Percentiles rank a stretch among this genome's conserved stretches.
These are phyloP conservation scores for Xylaria multiplex DNA, from an alignment of 2,329 filamentous ascomycete species.

Conservation along the genomic window DNA sequence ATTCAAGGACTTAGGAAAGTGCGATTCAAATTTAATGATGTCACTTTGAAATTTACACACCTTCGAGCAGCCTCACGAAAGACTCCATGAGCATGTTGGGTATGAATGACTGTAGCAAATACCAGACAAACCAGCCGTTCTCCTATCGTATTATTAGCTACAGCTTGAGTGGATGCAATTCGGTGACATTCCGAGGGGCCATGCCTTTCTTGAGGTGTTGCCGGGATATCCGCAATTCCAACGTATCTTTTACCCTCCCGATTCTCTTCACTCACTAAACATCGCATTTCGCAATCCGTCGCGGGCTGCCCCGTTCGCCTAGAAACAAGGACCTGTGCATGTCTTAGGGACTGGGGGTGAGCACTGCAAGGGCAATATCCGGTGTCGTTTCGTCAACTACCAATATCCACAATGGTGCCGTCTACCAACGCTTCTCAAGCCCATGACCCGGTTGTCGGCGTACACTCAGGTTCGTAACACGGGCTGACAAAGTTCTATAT, in stretches of 20 bases:
- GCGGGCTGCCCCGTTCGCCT: not conserved
- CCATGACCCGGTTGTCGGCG: not conserved
- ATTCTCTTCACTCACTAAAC: not conserved
- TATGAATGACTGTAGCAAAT: no score
- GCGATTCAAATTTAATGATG: no score
- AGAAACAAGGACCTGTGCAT: not conserved
- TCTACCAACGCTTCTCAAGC: not conserved
- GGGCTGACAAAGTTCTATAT: not conserved
- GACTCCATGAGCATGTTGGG: no score
- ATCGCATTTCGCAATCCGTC: not conserved
- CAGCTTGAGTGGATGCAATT: not conserved
- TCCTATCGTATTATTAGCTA: not conserved
- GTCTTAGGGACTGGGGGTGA: not conserved
- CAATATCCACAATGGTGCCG: not conserved
- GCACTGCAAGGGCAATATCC: not conserved
- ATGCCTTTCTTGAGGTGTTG: not conserved
- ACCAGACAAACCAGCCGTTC: no score
- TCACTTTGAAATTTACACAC: no score
- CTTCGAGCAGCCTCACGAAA: no score
- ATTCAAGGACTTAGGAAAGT: no score
- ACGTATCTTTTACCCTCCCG: not conserved
- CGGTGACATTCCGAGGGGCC: not conserved
- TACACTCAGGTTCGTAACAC: constrained; percentile 11
- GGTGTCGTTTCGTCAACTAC: not conserved
- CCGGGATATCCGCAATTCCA: not conserved